Conservation (phyloP, 31 red algal genomes). For the Pterothamnion heteromorphum region DNA sequence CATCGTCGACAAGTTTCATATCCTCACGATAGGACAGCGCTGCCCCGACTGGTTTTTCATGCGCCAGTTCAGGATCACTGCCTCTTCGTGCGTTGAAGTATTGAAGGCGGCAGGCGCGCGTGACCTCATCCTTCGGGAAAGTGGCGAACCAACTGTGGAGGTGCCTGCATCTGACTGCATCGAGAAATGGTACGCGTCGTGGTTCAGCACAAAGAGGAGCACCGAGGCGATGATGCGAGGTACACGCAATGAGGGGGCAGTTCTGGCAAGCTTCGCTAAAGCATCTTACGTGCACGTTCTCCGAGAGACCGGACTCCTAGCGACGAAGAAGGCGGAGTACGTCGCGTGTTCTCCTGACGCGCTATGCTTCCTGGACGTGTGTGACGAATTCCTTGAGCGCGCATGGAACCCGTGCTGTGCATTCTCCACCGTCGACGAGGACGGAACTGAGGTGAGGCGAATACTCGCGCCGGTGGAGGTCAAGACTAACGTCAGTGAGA, state of each 20-base stretch:
- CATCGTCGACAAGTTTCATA: neutral
- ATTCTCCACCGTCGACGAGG: too few relatives aligned
- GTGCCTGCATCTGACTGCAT: too few relatives aligned
- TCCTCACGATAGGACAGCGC: neutral
- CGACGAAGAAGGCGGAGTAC: neutral
- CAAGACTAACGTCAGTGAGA: neutral
- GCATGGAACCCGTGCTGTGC: too few relatives aligned
- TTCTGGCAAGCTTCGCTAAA: neutral
- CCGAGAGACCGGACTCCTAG: constrained; percentile 23
- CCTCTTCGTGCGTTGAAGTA: neutral
- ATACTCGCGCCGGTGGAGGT: too few relatives aligned
- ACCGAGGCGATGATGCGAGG: constrained; percentile 36
- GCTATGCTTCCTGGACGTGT: too few relatives aligned
- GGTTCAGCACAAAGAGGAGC: too few relatives aligned
- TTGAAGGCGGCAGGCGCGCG: too few relatives aligned
- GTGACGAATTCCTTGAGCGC: too few relatives aligned
- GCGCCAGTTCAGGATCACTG: neutral
- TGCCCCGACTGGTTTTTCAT: neutral
- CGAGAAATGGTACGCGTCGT: too few relatives aligned
- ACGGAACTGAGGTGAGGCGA: too few relatives aligned
- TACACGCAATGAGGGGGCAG: constrained; percentile 26
- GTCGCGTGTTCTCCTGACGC: constrained; percentile 30
- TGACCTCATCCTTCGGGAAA: too few relatives aligned
- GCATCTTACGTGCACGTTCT: neutral
- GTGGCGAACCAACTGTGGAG: too few relatives aligned